Evolutionary conservation across 2,329 filamentous ascomycete species (phyloP).

Genomic region (Aspergillus tubingensis): DNA sequence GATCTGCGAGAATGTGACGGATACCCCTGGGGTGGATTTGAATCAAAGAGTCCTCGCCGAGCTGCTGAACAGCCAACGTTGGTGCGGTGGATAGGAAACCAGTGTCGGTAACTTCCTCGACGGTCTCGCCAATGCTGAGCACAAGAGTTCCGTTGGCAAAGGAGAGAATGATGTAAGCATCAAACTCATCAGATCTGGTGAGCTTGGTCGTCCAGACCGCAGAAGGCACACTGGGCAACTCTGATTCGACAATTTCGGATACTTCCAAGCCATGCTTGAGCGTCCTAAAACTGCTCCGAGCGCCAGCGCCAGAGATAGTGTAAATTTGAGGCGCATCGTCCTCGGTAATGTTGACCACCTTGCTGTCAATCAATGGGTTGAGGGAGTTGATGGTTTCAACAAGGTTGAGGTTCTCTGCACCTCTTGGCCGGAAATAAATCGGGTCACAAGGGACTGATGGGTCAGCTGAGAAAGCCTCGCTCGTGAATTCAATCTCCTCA

Average conservation of each 20-base stretch:
- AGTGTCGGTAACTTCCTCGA: slow-evolving; percentile 92
- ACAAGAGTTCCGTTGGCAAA: slow-evolving; percentile 89
- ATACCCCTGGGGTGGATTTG: slow-evolving; percentile 98
- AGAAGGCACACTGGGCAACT: slow-evolving; percentile 82
- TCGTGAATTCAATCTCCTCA: slow-evolving; percentile 81
- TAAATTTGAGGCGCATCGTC: slow-evolving; percentile 98
- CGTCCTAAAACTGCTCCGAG: slow-evolving; percentile 85
- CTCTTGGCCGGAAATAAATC: slow-evolving; percentile 80
- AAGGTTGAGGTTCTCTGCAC: slow-evolving; percentile 76
- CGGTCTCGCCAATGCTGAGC: slow-evolving; percentile 92
- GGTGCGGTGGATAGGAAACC: slow-evolving; percentile 87
- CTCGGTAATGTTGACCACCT: slow-evolving; percentile 84
- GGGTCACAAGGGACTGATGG: slow-evolving; percentile 71
- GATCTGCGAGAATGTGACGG: slow-evolving; percentile 76
- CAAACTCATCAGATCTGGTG: slow-evolving; percentile 76
- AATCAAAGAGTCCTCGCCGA: slow-evolving; percentile 88
- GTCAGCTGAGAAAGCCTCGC: slow-evolving; percentile 79
- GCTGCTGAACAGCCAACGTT: slow-evolving; percentile 88
- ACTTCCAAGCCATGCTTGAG: slow-evolving; percentile 92
- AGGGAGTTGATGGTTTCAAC: slow-evolving; percentile 84
- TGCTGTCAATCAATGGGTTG: slow-evolving; percentile 88
- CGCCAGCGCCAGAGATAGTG: slow-evolving; percentile 83
- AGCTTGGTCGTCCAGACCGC: slow-evolving; percentile 96
- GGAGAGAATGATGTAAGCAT: slow-evolving; percentile 94
- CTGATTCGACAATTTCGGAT: slow-evolving; percentile 92